Conservation (phyloP, 352 stramenopile species). For the Phytophthora pini region DNA sequence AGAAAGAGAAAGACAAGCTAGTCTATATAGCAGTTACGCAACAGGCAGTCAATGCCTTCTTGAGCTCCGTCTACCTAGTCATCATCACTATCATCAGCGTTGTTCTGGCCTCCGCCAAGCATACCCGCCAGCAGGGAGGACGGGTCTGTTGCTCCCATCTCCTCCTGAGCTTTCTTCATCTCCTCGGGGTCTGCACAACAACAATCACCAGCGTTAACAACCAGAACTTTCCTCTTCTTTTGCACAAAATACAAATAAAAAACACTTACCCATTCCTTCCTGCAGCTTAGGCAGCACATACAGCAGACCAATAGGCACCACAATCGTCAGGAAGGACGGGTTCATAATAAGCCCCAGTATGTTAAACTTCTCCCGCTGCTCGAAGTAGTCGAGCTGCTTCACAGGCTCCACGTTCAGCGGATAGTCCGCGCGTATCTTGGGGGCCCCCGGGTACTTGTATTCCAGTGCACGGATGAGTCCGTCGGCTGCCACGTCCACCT, state of each 20-base stretch:
- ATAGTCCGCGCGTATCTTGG: slow-evolving; percentile 66
- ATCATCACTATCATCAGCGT: slow-evolving; percentile 76
- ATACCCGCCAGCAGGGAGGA: slow-evolving; percentile 73
- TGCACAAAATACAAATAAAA: slow-evolving; percentile 1
- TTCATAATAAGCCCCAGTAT: slow-evolving; percentile 77
- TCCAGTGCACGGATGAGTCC: slow-evolving; percentile 70
- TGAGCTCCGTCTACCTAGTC: slow-evolving; percentile 47
- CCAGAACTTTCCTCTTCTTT: slow-evolving; percentile 1
- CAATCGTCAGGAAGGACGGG: slow-evolving; percentile 83
- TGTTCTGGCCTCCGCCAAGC: slow-evolving; percentile 65
- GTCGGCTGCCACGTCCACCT: slow-evolving; percentile 62
- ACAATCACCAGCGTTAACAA: slow-evolving; percentile 8
- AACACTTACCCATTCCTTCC: slow-evolving; percentile 70
- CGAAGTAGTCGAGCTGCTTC: slow-evolving; percentile 82
- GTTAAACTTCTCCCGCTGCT: slow-evolving; percentile 86
- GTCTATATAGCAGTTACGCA: slow-evolving; percentile 30
- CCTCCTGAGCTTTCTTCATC: slow-evolving; percentile 88
- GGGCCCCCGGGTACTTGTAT: slow-evolving; percentile 82
- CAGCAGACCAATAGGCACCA: slow-evolving; percentile 77
- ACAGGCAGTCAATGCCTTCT: slow-evolving; percentile 7
- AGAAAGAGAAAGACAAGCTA: slow-evolving; percentile 24
- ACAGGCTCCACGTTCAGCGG: slow-evolving; percentile 69
- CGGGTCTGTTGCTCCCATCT: slow-evolving; percentile 79
- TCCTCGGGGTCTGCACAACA: slow-evolving; percentile 73
- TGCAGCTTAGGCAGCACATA: slow-evolving; percentile 86